Evolutionary conservation across 1,284 basidiomycete species (phyloP), one percentile per base, ranked within the genome.

Genomic region (Ganoderma lingzhi): DNA sequence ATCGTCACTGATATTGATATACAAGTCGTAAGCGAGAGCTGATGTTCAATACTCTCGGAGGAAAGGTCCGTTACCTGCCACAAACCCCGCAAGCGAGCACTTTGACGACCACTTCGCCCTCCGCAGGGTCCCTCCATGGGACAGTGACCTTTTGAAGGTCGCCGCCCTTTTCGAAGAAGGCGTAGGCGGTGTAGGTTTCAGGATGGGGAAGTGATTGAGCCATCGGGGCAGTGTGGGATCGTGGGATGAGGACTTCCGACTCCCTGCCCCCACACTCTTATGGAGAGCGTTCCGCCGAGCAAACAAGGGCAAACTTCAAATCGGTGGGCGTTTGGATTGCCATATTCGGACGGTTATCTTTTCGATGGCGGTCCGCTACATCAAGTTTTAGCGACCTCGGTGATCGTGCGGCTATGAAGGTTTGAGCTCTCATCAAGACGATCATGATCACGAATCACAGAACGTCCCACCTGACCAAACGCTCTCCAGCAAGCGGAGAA

Each of bases 61-160:
- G 28, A 37, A 15, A 8, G 9, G n/a, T 4, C 39, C 60, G 65
- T 37, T 58, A 77, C 77, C 75, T 76, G 30, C 73, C 77, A 45
- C 77, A 78, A 1, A 78, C 74, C 32, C 76, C 76, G 65, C 77
- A 78, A 2, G 76, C 76, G 30, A 77, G 70, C 19, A 78, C 75
- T 53, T 77, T 77, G 48, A 78, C 73, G 32, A 78, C 71, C 42
- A 78, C 64, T 44, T 77, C 64, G 44, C 71, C 70, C 6, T 45
- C 63, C 55, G 65, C 15, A 23, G 77, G 77, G 28, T 76, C 74
- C 62, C 70, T 74, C 76, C 76, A 78, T 5, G 71, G 68, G 19
- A 76, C 63, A 15, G 58, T 68, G 44, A 75, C 67, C 39, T 70
- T 71, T 30, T 70, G 42, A 32, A 78, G 67, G 9, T 60, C 42